phyloP scores from a whole-genome alignment of 2,329 filamentous ascomycete genomes.

The Fusarium abutilonis region DNA sequence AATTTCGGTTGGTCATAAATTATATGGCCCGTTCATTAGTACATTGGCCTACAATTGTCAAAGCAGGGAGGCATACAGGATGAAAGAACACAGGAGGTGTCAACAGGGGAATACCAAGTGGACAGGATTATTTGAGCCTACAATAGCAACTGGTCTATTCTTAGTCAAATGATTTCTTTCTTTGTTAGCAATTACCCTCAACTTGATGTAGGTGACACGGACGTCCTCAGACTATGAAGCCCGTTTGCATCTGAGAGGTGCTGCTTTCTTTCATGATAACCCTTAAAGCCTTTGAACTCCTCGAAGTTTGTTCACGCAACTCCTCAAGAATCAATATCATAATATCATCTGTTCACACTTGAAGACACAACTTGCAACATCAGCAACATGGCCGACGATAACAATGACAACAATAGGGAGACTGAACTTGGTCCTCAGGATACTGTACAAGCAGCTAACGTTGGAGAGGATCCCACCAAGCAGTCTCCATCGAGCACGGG shows the following conservation, averaged over 20 bases:
- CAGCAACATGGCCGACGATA: not conserved
- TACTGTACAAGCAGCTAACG: not conserved
- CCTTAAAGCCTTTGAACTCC: not conserved
- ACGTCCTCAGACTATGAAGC: not conserved
- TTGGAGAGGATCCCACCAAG: not conserved
- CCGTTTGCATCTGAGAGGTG: not conserved
- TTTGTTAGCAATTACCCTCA: constrained; percentile 2
- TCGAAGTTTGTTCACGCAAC: not conserved
- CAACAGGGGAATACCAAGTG: not conserved
- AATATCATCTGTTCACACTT: not conserved
- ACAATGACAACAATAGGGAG: not conserved
- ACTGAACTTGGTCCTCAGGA: not conserved
- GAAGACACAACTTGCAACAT: not conserved
- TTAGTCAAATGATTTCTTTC: not conserved
- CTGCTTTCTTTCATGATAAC: not conserved
- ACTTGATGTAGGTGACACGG: not conserved
- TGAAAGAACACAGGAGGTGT: not conserved
- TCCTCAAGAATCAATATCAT: not conserved
- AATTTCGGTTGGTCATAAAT: too few relatives aligned
- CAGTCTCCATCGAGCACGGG: not conserved
- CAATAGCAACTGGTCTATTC: not conserved
- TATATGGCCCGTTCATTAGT: too few relatives aligned
- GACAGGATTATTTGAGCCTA: not conserved
- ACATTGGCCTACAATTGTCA: not conserved
- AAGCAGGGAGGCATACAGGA: not conserved